phyloP scores from a whole-genome alignment of 179 eudicot genomes.

The Camellia oleifera region DNA sequence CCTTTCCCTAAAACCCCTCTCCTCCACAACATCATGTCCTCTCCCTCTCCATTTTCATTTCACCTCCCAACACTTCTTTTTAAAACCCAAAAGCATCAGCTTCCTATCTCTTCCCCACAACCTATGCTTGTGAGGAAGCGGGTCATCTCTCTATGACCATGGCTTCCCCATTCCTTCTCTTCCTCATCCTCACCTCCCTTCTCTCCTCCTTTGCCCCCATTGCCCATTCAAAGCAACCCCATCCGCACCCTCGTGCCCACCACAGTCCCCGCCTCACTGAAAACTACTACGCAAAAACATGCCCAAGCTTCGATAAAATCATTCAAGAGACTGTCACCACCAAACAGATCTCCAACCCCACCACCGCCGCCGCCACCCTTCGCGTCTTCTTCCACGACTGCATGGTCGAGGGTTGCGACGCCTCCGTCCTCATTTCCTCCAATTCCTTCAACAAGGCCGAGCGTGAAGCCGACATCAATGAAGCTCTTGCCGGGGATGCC shows the following conservation, averaged over 20 bases:
- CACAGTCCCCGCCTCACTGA: constrained; percentile 16
- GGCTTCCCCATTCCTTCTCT: constrained; percentile 14
- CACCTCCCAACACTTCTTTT: background rate
- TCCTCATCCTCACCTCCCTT: constrained; percentile 2
- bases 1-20: constrained; percentile 13
- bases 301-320: constrained; percentile 43
- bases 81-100: background rate
- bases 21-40: background rate
- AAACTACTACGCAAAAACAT: constrained; percentile 37
- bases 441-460: constrained; percentile 31
- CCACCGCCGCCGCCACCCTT: constrained; percentile 33
- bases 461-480: constrained; percentile 48
- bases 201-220: background rate
- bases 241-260: background rate
- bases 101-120: background rate
- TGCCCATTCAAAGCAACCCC: too few relatives aligned
- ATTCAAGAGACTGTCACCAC: constrained; percentile 36
- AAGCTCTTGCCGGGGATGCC: constrained; percentile 34
- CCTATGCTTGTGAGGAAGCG: constrained; percentile 8
- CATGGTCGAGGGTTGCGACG: constrained; percentile 34
- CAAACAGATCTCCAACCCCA: constrained; percentile 40
- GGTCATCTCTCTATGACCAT: constrained; percentile 13
- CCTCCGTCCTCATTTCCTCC: constrained; percentile 25
- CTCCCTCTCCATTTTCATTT: background rate
- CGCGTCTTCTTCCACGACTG: constrained; percentile 41